Base-by-base conservation (phyloP, 2,329 filamentous ascomycete genomes). In the Colletotrichum spaethianum region DNA sequence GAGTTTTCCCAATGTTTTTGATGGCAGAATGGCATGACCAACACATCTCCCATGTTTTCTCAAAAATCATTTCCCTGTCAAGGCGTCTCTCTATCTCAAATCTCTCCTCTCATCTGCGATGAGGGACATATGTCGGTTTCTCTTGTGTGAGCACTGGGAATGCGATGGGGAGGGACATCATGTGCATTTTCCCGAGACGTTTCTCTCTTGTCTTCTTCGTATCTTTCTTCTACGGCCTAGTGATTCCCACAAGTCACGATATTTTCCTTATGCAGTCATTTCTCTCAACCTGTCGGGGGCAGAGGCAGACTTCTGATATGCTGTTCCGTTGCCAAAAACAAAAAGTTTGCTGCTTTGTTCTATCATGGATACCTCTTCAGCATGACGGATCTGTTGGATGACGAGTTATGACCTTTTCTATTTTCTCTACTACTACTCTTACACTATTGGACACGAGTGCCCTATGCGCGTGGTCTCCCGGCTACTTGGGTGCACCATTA, bases 301-400 rank as follows among this genome's bases (percentile, higher is more conserved):
- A 71, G 68, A 71, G 68, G 71, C 68, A 71, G 70, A 66, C 67
- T 65, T 67, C 28, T 57, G 68, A 67, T 61, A 50, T 72, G 67
- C 62, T 55, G 57, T 72, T 66, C 53, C 63, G 62, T 67, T 57
- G 57, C 61, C 71, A 50, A 56, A 56, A 52, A 62, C 53, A 23
- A 74, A 69, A 74, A 73, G 62, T 61, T 72, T 73, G 64, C 57
- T 74, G 65, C 72, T 74, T 64, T 73, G 62, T 65, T 74, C 69
- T 64, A 70, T 74, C 60, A 72, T 74, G 72, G 69, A 74, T 74
- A 74, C 72, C 72, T 73, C 72, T 72, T 72, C 68, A 72, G 72
- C 70, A 74, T 64, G 56, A 62, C 70, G 72, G 55, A 72, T 64
- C 69, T 74, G 72, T 73, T 74, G 63, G 56, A 68, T 73, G 64